phyloP scores from a whole-genome alignment of 768 basidiomycete species.

The Naganishia vishniacii region DNA sequence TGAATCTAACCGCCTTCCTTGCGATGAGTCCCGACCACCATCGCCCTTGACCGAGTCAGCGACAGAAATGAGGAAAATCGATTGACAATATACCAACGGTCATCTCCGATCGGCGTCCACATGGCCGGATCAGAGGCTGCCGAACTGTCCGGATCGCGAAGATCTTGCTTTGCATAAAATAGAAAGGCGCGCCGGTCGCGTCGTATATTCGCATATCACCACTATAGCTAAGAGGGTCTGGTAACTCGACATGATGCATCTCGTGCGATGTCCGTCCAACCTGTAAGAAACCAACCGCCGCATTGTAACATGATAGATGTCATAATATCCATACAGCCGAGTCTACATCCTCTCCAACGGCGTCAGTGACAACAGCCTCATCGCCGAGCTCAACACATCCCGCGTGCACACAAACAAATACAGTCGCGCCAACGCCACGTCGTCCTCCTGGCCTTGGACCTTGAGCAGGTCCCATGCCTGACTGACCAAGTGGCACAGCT shows the following conservation, averaged over 20 bases:
- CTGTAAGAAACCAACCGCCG: too few relatives aligned
- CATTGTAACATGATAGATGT: too few relatives aligned
- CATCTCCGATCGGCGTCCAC: neutral
- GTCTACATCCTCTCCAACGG: conserved; percentile 86
- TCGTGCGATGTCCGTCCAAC: neutral
- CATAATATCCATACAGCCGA: too few relatives aligned
- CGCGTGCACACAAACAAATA: conserved; percentile 82
- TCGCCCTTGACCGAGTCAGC: conserved; percentile 9
- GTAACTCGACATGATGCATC: neutral
- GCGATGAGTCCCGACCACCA: too few relatives aligned
- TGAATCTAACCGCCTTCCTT: too few relatives aligned
- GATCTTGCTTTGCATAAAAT: too few relatives aligned
- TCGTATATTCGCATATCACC: too few relatives aligned
- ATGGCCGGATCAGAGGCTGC: too few relatives aligned
- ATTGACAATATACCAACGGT: conserved; percentile 8
- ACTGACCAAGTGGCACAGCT: conserved; percentile 77
- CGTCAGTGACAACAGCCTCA: conserved; percentile 79
- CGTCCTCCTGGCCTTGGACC: conserved; percentile 70
- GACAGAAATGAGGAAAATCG: conserved; percentile 6
- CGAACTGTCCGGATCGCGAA: too few relatives aligned
- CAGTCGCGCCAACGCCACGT: conserved; percentile 77
- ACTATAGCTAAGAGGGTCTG: too few relatives aligned
- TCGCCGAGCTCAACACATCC: conserved; percentile 79
- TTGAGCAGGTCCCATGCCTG: conserved; percentile 86
- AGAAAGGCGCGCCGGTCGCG: too few relatives aligned